Base-by-base conservation (phyloP, 306 rosid species). In the Delonix regia region DNA sequence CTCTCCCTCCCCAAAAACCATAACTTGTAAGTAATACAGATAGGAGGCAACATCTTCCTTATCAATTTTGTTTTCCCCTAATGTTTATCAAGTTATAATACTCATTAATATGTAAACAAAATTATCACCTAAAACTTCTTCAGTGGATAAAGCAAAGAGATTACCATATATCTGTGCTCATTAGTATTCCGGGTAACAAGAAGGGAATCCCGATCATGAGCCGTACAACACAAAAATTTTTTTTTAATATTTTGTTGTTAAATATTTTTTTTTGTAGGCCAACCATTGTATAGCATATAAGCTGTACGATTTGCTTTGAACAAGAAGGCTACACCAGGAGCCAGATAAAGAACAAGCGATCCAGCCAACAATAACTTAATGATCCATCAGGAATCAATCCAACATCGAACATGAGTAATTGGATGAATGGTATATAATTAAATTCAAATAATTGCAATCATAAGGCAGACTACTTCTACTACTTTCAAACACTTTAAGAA, bases 391-490 rank as follows among this genome's bases (percentile, higher is more conserved):
- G 2, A 41, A 59, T 59, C 18, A 18, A 45, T 41, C 56, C 27
- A 62, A 41, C 72, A 30, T 16, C 57, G 13, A 39, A 69, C 65
- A 53, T 11, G 28, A 13, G 62, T 62, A 51, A 67, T 42, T 49
- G 30, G 24, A 69, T 62, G 49, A 39, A 62, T 16, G 60, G 42
- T 13, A 21, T 13, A 45, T 66, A 45, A 21, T 11, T 27, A 18
- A 22, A 56, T 74, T 49, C 75, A 74, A 69, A 36, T 24, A 30
- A 74, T 21, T 47, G 60, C 59, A 55, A 52, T 47, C 41, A 69
- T 6, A 30, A 70, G 76, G 71, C 53, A 62, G 30, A 13, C 28
- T 6, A 22, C 9, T 21, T 21, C 76, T 52, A 22, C 9, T 21
- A 36, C 76, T 52, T 34, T 22, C 48, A 33, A 21, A 11, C 76